phyloP scores from a whole-genome alignment of 2,329 filamentous ascomycete species.

The Chalaropsis ovoidea region DNA sequence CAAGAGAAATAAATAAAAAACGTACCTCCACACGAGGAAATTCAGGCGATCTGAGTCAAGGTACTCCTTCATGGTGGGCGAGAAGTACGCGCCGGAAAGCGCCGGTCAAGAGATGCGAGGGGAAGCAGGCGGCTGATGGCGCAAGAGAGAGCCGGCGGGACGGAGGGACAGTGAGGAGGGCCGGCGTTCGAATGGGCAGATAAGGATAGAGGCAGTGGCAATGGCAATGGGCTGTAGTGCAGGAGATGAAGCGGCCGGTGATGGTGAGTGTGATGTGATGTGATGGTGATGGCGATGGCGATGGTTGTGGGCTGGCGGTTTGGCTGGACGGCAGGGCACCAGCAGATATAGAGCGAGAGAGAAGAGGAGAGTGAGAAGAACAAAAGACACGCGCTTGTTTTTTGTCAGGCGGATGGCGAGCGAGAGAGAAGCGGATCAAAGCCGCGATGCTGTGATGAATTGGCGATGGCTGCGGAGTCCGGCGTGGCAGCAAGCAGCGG shows the following conservation, averaged over 20 bases:
- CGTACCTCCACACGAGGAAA: constrained; percentile 62
- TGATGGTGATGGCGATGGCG: background rate
- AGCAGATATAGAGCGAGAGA: too few relatives aligned
- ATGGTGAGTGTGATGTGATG: background rate
- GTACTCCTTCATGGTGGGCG: constrained; percentile 48
- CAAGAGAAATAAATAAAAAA: constrained; percentile 28
- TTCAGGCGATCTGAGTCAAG: constrained; percentile 59
- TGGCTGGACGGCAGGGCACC: too few relatives aligned
- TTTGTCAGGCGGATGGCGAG: background rate
- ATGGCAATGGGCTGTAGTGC: background rate
- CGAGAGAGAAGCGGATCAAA: constrained; percentile 10
- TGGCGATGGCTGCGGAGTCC: background rate
- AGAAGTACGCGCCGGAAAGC: constrained; percentile 18
- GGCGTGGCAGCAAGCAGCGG: background rate
- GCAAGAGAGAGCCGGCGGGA: background rate
- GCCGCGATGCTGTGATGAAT: background rate
- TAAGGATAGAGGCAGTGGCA: background rate
- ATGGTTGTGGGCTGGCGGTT: background rate
- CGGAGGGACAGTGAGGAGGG: background rate
- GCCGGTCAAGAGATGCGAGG: constrained; percentile 1
- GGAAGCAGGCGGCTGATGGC: constrained; percentile 20
- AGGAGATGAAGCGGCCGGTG: background rate
- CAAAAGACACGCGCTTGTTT: background rate
- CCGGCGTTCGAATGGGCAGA: background rate
- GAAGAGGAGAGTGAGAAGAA: too few relatives aligned